Percentiles rank a stretch among this genome's conserved stretches.
These are phyloP conservation scores for Vitis cinerea DNA, from an alignment of 164 flowering plant species.

Conservation along the genomic window DNA sequence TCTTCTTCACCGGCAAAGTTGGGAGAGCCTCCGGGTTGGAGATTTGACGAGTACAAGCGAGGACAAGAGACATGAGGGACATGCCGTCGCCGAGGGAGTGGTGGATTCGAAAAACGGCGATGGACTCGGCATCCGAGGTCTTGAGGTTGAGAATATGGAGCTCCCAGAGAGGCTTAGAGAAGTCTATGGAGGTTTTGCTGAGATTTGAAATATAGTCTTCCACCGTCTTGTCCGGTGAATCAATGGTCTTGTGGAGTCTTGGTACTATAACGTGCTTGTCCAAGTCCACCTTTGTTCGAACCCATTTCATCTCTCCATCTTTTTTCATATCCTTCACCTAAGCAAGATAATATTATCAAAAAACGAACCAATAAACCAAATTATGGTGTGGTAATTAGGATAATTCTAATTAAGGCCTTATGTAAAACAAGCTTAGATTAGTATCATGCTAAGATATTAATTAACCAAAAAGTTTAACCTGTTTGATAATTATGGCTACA, in stretches of 20 bases:
- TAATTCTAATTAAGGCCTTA: no score
- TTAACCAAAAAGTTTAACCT: no score
- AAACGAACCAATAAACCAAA: no score
- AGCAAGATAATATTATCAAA: no score
- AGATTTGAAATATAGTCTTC: constrained; percentile 50
- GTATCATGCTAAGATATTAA: no score
- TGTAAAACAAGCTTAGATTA: no score
- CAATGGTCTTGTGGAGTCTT: constrained; percentile 20
- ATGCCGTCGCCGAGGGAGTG: constrained; percentile 78
- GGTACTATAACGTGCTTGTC: constrained; percentile 48
- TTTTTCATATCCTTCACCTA: constrained; percentile 35
- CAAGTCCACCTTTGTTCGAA: constrained; percentile 39
- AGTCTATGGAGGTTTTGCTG: constrained; percentile 36
- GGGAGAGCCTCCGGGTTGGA: constrained; percentile 51
- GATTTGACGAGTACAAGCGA: constrained; percentile 48
- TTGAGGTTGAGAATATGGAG: constrained; percentile 56
- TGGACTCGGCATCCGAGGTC: constrained; percentile 44
- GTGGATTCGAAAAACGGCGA: constrained; percentile 49
- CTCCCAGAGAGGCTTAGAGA: constrained; percentile 66
- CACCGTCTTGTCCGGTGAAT: constrained; percentile 40
- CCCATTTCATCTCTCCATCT: constrained; percentile 39
- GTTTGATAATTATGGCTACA: no score
- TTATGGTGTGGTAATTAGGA: no score
- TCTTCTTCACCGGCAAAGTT: constrained; percentile 34
- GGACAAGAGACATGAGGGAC: constrained; percentile 57